Evolutionary conservation across 768 basidiomycete species (phyloP).

Genomic region (Psilocybe tampanensis): DNA sequence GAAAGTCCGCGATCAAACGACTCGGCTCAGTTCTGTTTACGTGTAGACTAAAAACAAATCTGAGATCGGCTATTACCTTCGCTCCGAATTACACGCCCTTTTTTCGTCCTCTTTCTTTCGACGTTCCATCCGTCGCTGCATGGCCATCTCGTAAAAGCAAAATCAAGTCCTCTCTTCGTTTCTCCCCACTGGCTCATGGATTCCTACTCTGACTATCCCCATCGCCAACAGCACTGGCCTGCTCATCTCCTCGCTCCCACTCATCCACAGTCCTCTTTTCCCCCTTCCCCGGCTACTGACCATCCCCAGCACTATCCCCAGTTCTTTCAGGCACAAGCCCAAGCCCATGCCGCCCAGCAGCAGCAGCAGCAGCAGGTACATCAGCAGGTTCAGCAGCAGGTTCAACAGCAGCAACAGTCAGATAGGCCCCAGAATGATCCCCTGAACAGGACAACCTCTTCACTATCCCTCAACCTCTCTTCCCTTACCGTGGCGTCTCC

Average conservation of each 20-base stretch:
- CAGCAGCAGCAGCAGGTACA: constrained; percentile 24
- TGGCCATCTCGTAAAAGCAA: constrained; percentile 12
- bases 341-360: constrained; percentile 16
- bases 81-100: constrained; percentile 16
- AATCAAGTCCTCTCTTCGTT: background rate
- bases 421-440: constrained; percentile 6
- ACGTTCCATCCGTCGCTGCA: constrained; percentile 13
- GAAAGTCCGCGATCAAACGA: background rate
- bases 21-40: background rate
- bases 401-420: constrained; percentile 29
- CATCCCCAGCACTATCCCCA: constrained; percentile 25
- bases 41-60: constrained; percentile 5
- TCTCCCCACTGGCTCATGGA: constrained; percentile 12
- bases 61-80: constrained; percentile 20
- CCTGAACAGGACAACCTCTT: constrained; percentile 12
- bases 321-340: constrained; percentile 26
- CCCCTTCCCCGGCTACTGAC: constrained; percentile 19
- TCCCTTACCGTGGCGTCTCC: constrained; percentile 69
- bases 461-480: constrained; percentile 69
- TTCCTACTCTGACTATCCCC: constrained; percentile 9
- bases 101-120: constrained; percentile 12
- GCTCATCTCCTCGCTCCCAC: constrained; percentile 12
- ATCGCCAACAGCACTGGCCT: constrained; percentile 20
- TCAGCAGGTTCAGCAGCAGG: constrained; percentile 8
- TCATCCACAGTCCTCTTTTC: constrained; percentile 17